Evolutionary conservation across 331 rosid species (phyloP).

Genomic region (Acacia concinna): DNA sequence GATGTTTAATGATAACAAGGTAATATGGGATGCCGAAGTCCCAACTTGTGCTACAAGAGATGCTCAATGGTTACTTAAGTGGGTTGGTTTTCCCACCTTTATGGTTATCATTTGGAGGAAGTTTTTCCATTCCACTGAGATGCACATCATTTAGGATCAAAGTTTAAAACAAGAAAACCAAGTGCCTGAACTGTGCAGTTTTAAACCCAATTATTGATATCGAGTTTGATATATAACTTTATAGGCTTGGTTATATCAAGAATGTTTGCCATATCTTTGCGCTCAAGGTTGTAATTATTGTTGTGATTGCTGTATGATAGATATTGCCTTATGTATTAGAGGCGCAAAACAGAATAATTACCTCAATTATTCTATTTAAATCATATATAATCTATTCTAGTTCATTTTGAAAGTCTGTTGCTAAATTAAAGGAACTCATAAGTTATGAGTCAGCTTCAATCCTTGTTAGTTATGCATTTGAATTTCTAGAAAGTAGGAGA

Average conservation of each 20-base stretch:
- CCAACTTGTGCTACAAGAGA: not conserved
- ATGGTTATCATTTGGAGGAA: not conserved
- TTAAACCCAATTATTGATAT: not conserved
- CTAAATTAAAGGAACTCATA: too few species aligned
- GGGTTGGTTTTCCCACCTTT: not conserved
- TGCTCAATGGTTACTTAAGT: not conserved
- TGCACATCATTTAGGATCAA: not conserved
- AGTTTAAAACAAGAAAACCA: not conserved
- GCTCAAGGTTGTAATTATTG: slow-evolving; percentile 17
- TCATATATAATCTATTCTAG: too few species aligned
- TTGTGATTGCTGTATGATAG: not conserved
- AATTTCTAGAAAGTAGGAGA: too few species aligned
- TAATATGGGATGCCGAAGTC: not conserved
- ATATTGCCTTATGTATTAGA: too few species aligned
- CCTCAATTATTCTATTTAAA: too few species aligned
- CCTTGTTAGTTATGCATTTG: too few species aligned
- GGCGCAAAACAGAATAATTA: too few species aligned
- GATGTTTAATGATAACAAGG: not conserved
- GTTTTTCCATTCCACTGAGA: not conserved
- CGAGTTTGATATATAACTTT: not conserved
- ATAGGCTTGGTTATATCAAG: not conserved
- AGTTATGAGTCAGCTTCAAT: too few species aligned
- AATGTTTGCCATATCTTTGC: slow-evolving; percentile 25
- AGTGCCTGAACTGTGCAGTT: slow-evolving; percentile 8
- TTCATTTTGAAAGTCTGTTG: too few species aligned